Evolutionary conservation across 163 green algal species (phyloP).

Genomic region (Trebouxia gelatinosa): DNA sequence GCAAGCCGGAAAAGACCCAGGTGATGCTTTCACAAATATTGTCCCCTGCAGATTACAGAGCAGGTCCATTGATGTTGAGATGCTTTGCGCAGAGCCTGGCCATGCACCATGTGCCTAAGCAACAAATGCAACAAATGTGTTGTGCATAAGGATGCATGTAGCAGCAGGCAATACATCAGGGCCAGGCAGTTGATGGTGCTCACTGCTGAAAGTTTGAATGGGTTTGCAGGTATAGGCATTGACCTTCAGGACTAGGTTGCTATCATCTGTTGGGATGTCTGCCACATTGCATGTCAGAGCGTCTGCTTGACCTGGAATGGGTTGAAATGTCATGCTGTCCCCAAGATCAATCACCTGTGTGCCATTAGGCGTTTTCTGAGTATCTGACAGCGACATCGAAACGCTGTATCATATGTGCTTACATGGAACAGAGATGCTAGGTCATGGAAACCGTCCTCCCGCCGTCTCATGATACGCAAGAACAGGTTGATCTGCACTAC

Average conservation of each 20-base stretch:
- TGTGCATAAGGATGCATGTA: too few relatives aligned
- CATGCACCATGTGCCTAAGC: too few relatives aligned
- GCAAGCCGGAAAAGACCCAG: too few relatives aligned
- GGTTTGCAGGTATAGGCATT: too few relatives aligned
- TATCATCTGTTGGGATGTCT: conserved; percentile 84
- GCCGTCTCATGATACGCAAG: conserved; percentile 75
- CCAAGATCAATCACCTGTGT: conserved; percentile 90
- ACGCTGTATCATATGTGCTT: conserved; percentile 22
- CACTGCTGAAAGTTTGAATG: too few relatives aligned
- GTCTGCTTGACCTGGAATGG: conserved; percentile 58
- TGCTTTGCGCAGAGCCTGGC: too few relatives aligned
- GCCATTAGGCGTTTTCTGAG: background rate
- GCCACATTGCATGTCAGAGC: conserved; percentile 73
- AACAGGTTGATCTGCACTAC: conserved; percentile 93
- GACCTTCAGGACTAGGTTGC: conserved; percentile 95
- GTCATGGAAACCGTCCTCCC: conserved; percentile 96
- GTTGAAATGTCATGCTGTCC: conserved; percentile 82
- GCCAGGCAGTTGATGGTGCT: too few relatives aligned
- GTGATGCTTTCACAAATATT: too few relatives aligned
- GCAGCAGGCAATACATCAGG: too few relatives aligned
- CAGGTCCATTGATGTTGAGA: too few relatives aligned
- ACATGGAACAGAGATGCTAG: conserved; percentile 97
- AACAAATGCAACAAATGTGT: too few relatives aligned
- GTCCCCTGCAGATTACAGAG: too few relatives aligned
- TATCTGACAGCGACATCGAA: background rate